Evolutionary conservation across 177 flowering plant species (phyloP), one percentile per base, ranked within the genome.

Genomic region (Vitis hybrid): DNA sequence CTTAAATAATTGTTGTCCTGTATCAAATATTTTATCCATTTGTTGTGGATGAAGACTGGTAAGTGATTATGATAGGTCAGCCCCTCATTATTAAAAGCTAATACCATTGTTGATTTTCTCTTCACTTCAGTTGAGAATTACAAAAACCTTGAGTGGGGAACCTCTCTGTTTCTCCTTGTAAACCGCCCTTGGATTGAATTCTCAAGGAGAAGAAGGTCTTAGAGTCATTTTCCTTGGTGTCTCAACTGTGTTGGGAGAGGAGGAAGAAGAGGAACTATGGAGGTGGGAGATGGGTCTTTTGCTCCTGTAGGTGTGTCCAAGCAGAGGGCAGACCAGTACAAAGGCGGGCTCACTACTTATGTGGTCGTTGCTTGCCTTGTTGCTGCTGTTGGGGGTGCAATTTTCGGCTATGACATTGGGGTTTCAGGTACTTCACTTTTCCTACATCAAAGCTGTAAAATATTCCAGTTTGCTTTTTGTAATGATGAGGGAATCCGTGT

Each of bases 321-420:
- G 74, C 97, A 92, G 72, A 88, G 98, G 71, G 97, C 96, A n/a
- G 80, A 78, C 56, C 83, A 81, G 63, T 94, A 94, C 73, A 75
- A 81, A 69, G 98, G 98, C 64, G 90, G 63, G 66, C 90, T 84
- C 58, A 94, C 98, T 15, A 9, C 79, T 55, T 91, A 75, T 81
- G 98, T 94, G 35, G 60, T 89, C 77, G 72, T 88, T 66, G 84
- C 97, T 57, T 94, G 97, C 79, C 14, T 91, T 64, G 84, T 89
- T 67, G 97, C 96, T 64, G 98, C 98, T 4, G 50, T 85, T 56
- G 98, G 98, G 7, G 98, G 98, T 3, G 83, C 95, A 1, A 75
- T 93, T 67, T 93, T 93, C 21, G 98, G 98, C 11, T 93, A 93
- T 82, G 98, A 91, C 60, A 87, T 93, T 61, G 98, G 98, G 69